Base-by-base conservation (phyloP, 2,329 filamentous ascomycete genomes). In the Cladosporium cucumerinum region DNA sequence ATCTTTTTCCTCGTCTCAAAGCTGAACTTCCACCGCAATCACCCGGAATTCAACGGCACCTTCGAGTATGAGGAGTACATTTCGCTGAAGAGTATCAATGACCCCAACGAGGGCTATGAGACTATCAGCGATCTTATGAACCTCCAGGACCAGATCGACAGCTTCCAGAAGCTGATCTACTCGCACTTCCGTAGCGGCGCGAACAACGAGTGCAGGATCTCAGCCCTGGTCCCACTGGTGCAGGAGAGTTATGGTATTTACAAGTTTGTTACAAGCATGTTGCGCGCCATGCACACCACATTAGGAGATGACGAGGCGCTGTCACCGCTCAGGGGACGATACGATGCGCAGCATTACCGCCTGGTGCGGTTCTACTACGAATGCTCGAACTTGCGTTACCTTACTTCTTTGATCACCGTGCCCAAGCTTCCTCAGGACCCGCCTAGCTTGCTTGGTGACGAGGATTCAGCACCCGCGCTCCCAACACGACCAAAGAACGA, bases 61-160 rank as follows among this genome's bases (percentile, higher is more conserved):
- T 99, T 99, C 74, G 95, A 99, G 77, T 99, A 99, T 76, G 94
- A 98, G 81, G 95, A 99, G 77, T 99, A 99, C 78, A 93, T 98
- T 77, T 97, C 93, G 75, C 83, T 99, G 76, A 98, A 97, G 82
- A 92, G 93, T 30, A 98, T 96, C 81, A 97, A 98, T 78, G 95
- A 99, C 78, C 95, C 95, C 4, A 98, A 99, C 75, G 95, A 99
- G 81, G 95, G 95, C 75, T 90, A 90, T 76, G 95, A 99, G 82
- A 97, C 94, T 26, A 98, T 99, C 72, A 91, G 89, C 70, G 95
- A 99, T 78, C 85, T 99, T 63, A 97, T 98, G 93, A 90, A 89
- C 10, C 84, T 99, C 66, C 95, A 99, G 77, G 95, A 99, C 78
- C 94, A 97, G 83, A 99, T 99, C 71, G 95, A 99, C 79, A 89